Evolutionary conservation across 83 land plant species (phyloP), one percentile per base, ranked within the genome.

Genomic region (Thuja plicata): DNA sequence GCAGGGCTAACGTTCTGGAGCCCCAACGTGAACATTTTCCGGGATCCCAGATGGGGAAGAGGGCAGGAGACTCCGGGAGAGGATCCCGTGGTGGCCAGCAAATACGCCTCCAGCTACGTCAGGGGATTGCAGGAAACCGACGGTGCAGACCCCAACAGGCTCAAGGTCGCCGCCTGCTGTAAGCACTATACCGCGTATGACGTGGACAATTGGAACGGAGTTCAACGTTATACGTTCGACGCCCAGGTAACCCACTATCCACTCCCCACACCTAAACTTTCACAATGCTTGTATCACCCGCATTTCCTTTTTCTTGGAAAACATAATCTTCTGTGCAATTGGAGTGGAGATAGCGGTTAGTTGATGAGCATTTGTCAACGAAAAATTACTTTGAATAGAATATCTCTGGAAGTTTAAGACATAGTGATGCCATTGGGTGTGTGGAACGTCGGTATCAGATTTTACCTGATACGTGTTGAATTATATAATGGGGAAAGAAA

Each of bases 111-210:
- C 1, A 9, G 54, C 19, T 93, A 89, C 66, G 94, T 91, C 7
- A 88, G 89, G 45, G 94, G 94, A 6, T 24, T 93, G 60, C 93
- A 92, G 40, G 92, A 89, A 4, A 88, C 81, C 74, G 66, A 80
- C 40, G 87, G 46, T 16, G 83, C 38, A 54, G 89, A 76, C 55
- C 48, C 76, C 19, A 40, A 66, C 50, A 85, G 89, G 16, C 87
- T 96, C 70, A 94, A 96, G 88, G 95, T 94, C 24, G 95, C 98
- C 17, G 96, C 98, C 3, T 95, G 95, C 89, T 97, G 98, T 92
- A 97, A 97, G 89, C 98, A 97, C 87, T 95, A 91, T 92, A 95
- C 98, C 2, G 98, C 97, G 45, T 95, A 97, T 86, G 97, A 97
- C 74, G 80, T 97, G 40, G 98, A 97, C 71, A 91, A 93, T 13